These are phyloP conservation scores for Triadica sebifera DNA, from an alignment of 345 rosid genomes.

Conservation along the genomic window DNA sequence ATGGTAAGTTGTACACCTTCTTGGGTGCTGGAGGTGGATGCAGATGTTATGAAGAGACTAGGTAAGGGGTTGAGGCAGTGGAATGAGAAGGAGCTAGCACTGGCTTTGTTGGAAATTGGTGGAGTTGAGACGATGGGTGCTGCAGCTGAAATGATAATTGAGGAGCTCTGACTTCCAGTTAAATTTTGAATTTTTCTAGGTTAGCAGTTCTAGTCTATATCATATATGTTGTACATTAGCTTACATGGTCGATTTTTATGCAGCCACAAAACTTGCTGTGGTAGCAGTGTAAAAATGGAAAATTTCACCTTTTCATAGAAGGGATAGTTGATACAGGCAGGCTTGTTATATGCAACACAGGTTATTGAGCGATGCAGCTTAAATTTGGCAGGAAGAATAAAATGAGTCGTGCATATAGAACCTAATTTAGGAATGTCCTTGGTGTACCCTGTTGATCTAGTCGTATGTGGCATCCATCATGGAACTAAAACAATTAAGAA, in stretches of 20 bases:
- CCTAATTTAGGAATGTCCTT: neutral
- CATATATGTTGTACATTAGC: conserved; percentile 5
- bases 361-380: neutral
- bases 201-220: neutral
- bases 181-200: neutral
- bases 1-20: conserved; percentile 66
- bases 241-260: neutral
- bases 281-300: neutral
- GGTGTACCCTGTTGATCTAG: neutral
- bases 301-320: neutral
- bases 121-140: conserved; percentile 61
- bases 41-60: conserved; percentile 67
- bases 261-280: neutral
- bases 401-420: neutral
- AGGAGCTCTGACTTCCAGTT: conserved; percentile 1
- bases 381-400: neutral
- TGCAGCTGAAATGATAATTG: conserved; percentile 71
- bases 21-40: conserved; percentile 82
- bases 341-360: neutral
- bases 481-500: neutral
- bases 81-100: conserved; percentile 84
- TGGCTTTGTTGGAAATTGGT: conserved; percentile 67
- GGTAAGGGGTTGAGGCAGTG: conserved; percentile 77
- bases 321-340: neutral
- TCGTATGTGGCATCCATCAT: too few relatives aligned